These are phyloP conservation scores for Oidiodendron maius DNA, from an alignment of 495 filamentous ascomycete species.

Conservation along the genomic window DNA sequence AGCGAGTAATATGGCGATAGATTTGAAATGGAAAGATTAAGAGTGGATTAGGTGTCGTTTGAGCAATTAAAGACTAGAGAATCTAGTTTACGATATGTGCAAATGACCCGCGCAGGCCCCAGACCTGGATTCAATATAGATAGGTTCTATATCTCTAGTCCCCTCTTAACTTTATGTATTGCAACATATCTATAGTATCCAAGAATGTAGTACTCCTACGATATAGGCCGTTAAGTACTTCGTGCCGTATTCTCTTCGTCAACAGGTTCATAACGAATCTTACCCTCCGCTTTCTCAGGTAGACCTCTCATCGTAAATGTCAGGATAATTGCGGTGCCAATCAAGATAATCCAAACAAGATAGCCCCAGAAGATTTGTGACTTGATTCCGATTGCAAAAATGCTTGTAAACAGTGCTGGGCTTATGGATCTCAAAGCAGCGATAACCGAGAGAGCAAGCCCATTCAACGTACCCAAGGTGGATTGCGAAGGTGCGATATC, in stretches of 20 bases:
- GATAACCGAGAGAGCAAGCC: conserved; percentile 48
- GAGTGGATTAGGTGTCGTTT: too few relatives aligned
- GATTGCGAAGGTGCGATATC: conserved; percentile 51
- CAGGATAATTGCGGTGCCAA: conserved; percentile 38
- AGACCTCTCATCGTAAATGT: conserved; percentile 28
- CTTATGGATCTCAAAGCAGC: conserved; percentile 50
- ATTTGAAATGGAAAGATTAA: too few relatives aligned
- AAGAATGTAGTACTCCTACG: too few relatives aligned
- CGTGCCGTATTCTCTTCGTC: not conserved
- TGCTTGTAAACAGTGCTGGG: conserved; percentile 52
- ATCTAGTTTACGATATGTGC: too few relatives aligned
- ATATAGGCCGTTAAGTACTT: too few relatives aligned
- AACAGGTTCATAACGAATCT: not conserved
- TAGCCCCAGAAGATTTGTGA: conserved; percentile 52
- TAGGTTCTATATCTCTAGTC: too few relatives aligned
- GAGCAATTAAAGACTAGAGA: too few relatives aligned
- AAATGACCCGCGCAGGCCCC: too few relatives aligned
- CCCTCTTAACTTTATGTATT: too few relatives aligned
- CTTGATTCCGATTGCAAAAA: conserved; percentile 56
- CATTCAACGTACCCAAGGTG: conserved; percentile 59
- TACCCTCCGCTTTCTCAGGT: conserved; percentile 2
- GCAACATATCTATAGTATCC: too few relatives aligned
- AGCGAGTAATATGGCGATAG: too few relatives aligned
- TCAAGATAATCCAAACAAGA: conserved; percentile 58
- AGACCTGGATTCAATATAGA: too few relatives aligned